Conservation (phyloP, 371 early-diverging fungal genomes). For the Chytridiales sp. region DNA sequence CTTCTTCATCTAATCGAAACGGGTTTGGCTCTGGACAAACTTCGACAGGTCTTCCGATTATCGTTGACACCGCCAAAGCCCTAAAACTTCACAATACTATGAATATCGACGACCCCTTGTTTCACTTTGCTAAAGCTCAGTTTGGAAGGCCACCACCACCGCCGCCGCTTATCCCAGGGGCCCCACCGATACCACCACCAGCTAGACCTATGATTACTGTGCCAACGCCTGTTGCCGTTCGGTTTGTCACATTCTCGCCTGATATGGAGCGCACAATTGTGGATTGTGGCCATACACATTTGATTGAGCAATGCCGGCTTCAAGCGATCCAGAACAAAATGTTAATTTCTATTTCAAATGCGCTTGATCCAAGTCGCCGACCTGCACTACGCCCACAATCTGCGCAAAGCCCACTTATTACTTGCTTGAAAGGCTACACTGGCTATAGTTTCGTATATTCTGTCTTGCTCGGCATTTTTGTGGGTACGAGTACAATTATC, state of each 20-base stretch:
- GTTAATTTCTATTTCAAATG: constrained; percentile 35
- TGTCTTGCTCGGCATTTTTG: constrained; percentile 71
- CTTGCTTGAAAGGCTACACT: constrained; percentile 65
- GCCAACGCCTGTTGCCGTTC: constrained; percentile 44
- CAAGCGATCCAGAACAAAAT: constrained; percentile 80
- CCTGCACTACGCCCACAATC: too few species aligned
- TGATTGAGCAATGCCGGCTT: constrained; percentile 73
- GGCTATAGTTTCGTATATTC: constrained; percentile 77
- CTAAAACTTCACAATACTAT: constrained; percentile 35
- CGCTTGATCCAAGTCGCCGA: too few species aligned
- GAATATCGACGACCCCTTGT: constrained; percentile 58
- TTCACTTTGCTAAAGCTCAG: constrained; percentile 44
- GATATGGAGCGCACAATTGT: constrained; percentile 63
- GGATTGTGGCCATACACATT: constrained; percentile 60
- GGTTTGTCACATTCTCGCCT: constrained; percentile 53
- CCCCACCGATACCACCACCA: constrained; percentile 4
- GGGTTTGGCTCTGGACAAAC: too few species aligned
- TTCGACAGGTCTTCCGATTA: constrained; percentile 29
- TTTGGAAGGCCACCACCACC: too few species aligned
- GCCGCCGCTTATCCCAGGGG: not conserved
- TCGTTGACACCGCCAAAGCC: constrained; percentile 29
- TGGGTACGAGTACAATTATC: constrained; percentile 60
- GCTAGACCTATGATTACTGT: too few species aligned
- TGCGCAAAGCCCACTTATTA: constrained; percentile 64
- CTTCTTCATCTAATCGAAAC: too few species aligned